These are phyloP conservation scores for Torulaspora pretoriensis DNA, from an alignment of 1,139 yeast genomes.

Conservation along the genomic window DNA sequence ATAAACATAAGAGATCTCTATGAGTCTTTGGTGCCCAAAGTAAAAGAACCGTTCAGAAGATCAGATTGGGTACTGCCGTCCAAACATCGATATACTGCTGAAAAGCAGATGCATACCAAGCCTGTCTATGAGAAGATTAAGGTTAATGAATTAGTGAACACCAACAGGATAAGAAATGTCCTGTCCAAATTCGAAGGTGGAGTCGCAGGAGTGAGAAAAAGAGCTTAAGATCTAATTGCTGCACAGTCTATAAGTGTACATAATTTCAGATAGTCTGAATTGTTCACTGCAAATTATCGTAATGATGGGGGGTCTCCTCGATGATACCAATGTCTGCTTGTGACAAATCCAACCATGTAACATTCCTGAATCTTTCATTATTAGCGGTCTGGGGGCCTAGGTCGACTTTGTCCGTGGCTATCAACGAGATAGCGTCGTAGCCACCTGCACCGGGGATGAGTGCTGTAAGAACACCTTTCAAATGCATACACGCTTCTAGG, in stretches of 20 bases:
- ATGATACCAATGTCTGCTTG: conserved; percentile 56
- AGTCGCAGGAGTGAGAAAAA: conserved; percentile 33
- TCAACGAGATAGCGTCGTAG: conserved; percentile 79
- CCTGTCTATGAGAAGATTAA: conserved; percentile 31
- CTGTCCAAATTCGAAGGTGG: conserved; percentile 36
- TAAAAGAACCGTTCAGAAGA: conserved; percentile 31
- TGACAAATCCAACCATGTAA: conserved; percentile 59
- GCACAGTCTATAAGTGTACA: conserved; percentile 1
- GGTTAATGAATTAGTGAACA: conserved; percentile 32
- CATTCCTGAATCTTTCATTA: conserved; percentile 40
- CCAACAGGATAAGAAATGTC: conserved; percentile 25
- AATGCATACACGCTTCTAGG: conserved; percentile 52
- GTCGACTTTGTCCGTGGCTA: conserved; percentile 49
- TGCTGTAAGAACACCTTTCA: conserved; percentile 83
- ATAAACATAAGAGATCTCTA: conserved; percentile 21
- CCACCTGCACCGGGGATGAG: conserved; percentile 99
- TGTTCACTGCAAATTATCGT: conserved; percentile 19
- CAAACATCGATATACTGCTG: conserved; percentile 31
- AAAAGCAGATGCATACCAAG: conserved; percentile 34
- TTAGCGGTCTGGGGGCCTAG: conserved; percentile 40
- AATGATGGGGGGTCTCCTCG: conserved; percentile 31
- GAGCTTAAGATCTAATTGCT: conserved; percentile 15
- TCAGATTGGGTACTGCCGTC: conserved; percentile 37
- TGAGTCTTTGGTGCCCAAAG: conserved; percentile 32
- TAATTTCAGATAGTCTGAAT: not conserved